Base-by-base conservation (phyloP, 1,284 basidiomycete species). In the Austroboletus olivaceoglutinosus region DNA sequence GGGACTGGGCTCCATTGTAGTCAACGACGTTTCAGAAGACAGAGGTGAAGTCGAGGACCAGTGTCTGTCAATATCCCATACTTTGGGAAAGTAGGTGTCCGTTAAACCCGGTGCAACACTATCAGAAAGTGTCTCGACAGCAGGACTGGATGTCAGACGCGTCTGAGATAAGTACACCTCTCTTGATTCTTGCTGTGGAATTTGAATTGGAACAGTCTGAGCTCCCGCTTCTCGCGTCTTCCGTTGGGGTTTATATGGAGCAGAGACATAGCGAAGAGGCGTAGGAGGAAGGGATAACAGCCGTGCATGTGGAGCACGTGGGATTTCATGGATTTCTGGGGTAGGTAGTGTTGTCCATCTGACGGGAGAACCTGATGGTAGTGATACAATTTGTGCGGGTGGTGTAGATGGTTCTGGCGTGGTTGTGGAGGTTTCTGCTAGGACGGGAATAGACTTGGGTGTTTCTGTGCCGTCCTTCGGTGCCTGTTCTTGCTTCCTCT, bases 51-150 rank as follows among this genome's bases (percentile, higher is more conserved):
- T 16, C 0, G 62, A 55, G 16, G 63, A 43, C 46, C 56, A 57
- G n/a, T 43, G 62, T 10, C 70, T 73, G 41, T 77, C 67, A 46
- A 79, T 70, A 59, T 90, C 86, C 89, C 88, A 91, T 30, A 78
- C 73, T 61, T 89, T 89, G 27, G 82, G 77, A 61, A 85, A 90
- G 65, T 89, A 89, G 1, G 84, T 84, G 55, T 85, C 77, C 12
- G 73, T 57, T 23, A 85, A 83, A 52, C 76, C 77, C 2, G 72
- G 58, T 29, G 76, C 61, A 16, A 82, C 83, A 23, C 73, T 68
- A 36, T 73, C 82, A n/a, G 86, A 85, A n/a, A 87, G 86, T 5
- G 85, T 86, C 59, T 88, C 85, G 33, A 85, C 51, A 21, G 83
- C 82, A 33, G 85, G 78, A 63, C 87, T 85, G 85, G 86, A 87